These are phyloP conservation scores for Tritrichomonas musculus DNA, from an alignment of 208 protist species.

Conservation along the genomic window DNA sequence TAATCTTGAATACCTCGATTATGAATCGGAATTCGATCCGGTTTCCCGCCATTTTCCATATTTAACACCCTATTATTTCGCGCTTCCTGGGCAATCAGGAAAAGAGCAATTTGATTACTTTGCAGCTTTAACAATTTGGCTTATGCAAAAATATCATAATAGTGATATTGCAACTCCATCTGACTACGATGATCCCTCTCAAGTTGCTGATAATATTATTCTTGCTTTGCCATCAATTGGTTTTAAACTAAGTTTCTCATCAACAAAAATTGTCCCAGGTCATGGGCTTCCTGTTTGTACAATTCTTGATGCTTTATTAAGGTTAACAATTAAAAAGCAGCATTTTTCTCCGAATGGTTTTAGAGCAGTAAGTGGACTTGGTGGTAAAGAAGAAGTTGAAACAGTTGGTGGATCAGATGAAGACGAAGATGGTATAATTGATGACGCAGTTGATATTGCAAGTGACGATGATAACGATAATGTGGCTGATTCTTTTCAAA, in stretches of 20 bases:
- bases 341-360: neutral
- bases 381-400: too few species aligned
- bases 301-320: neutral
- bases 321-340: neutral
- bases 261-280: neutral
- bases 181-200: conserved; percentile 14
- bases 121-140: neutral
- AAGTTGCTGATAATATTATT: neutral
- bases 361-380: too few species aligned
- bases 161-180: neutral
- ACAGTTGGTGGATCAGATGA: too few species aligned
- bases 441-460: neutral
- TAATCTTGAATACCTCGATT: neutral
- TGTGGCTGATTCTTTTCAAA: neutral
- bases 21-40: conserved; percentile 14
- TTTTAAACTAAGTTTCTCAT: neutral
- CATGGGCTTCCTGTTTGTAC: neutral
- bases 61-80: conserved; percentile 21
- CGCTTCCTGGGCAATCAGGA: neutral
- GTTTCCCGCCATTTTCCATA: neutral
- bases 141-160: neutral
- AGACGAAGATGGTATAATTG: too few species aligned
- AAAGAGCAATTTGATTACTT: conserved; percentile 33
- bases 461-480: neutral
- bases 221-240: neutral